Percentiles rank a stretch among this genome's conserved stretches.
Evolutionary conservation across 2,329 filamentous ascomycete genomes (phyloP).

Genomic region (Dactylellina drechsleri): DNA sequence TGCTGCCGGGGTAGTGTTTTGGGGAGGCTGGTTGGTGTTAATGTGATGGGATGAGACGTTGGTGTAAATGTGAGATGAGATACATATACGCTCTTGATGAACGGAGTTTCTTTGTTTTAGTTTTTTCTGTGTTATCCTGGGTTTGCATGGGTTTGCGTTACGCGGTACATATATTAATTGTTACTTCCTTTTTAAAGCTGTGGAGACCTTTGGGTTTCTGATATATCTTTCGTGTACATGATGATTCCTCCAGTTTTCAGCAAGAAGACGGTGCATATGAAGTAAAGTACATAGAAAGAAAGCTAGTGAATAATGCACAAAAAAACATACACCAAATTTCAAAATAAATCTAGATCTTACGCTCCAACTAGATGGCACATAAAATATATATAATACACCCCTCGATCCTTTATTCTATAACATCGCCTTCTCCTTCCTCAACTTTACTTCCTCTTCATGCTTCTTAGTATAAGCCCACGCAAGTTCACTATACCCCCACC

Average conservation of each 20-base stretch:
- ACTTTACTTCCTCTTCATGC: constrained; percentile 60
- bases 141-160: constrained; percentile 1
- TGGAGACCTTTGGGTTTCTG: no score
- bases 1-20: constrained; percentile 17
- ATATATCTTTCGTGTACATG: constrained; percentile 26
- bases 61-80: neutral
- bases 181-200: neutral
- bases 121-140: constrained; percentile 17
- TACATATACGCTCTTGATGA: neutral
- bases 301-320: constrained; percentile 23
- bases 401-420: constrained; percentile 60
- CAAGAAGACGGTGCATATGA: neutral
- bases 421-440: constrained; percentile 63
- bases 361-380: neutral
- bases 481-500: constrained; percentile 77
- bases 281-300: constrained; percentile 1
- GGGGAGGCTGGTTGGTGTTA: constrained; percentile 24
- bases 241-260: constrained; percentile 13
- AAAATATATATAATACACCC: constrained; percentile 42
- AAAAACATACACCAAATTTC: neutral
- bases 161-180: neutral
- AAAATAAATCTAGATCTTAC: neutral
- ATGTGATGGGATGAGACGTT: neutral
- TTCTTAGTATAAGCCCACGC: constrained; percentile 77
- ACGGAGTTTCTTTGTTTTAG: constrained; percentile 12